Evolutionary conservation across 148 eudicot genomes (phyloP), one percentile per base, ranked within the genome.

Genomic region (Fagopyrum esculentum): DNA sequence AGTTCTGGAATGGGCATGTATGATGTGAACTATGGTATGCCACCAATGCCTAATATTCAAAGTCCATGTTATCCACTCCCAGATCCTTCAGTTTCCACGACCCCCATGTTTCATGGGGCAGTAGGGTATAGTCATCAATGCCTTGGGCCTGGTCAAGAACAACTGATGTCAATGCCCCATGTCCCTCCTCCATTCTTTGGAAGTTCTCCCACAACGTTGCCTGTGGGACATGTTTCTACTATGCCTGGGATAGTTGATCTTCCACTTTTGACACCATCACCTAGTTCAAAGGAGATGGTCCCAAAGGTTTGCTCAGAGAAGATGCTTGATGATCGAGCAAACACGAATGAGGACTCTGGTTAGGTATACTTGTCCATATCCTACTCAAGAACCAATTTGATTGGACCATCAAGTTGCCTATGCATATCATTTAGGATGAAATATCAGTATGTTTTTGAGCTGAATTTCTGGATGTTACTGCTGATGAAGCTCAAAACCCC

Each of bases 1-100:
- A 35, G 40, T 35, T 35, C 40, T 35, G 90, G 88, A 6, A 81
- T 87, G 84, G 89, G 94, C 46, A 87, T 87, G 89, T 74, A 82
- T 15, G 84, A 85, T 72, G 80, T 93, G 88, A 87, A 84, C 78
- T 22, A 59, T 59, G 22, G 9, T 29, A 59, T 59, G 30, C 81
- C 79, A 71, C 73, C 82, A 68, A 83, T 79, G 80, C 87, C 64
- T 7, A 59, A 81, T 4, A 78, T 84, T 66, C 77, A 82, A 59
- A 30, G 30, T n/a, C 35, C 17, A 12, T 16, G 19, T 50, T 7
- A 50, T 50, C 54, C 59, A 15, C 19, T 55, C 17, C 59, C 13
- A 55, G 59, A 1, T 19, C 59, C 59, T 11, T 19, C 59, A 4
- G 1, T 4, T n/a, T 4, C 59, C 22, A 55, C 22, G 7, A 7